Conservation (phyloP, 805 yeast genomes). For the Cyberlindnera maritima region DNA sequence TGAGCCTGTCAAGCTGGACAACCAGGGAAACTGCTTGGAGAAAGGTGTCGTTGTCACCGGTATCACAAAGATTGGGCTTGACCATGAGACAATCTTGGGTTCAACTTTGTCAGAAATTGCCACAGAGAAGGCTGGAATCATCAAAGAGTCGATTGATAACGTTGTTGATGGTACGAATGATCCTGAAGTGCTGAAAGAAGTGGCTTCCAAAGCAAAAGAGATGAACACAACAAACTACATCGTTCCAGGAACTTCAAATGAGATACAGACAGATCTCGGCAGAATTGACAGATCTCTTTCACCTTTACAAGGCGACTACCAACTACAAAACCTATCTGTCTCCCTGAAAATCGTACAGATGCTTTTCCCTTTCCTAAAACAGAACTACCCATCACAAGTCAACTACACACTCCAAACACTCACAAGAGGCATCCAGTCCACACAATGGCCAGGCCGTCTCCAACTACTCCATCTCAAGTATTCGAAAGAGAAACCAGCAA, state of each 20-base stretch:
- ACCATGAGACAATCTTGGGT: constrained; percentile 81
- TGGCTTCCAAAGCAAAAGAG: constrained; percentile 36
- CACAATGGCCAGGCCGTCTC: constrained; percentile 87
- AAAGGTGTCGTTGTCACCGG: constrained; percentile 59
- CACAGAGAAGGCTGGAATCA: constrained; percentile 80
- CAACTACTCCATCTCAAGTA: constrained; percentile 45
- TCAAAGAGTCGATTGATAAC: constrained; percentile 53
- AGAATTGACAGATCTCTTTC: constrained; percentile 32
- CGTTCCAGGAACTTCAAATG: constrained; percentile 11
- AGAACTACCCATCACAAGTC: constrained; percentile 23
- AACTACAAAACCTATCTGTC: constrained; percentile 62
- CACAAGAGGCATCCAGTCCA: constrained; percentile 47
- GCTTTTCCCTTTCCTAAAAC: constrained; percentile 25
- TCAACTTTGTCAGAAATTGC: constrained; percentile 65
- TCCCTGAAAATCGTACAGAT: constrained; percentile 57
- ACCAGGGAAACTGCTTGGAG: constrained; percentile 9
- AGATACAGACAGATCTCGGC: constrained; percentile 33
- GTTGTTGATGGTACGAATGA: constrained; percentile 73
- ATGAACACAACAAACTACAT: constrained; percentile 30
- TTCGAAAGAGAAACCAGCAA: constrained; percentile 21
- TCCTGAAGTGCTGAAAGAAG: constrained; percentile 44
- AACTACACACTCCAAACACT: constrained; percentile 37
- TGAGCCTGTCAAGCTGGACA: constrained; percentile 25
- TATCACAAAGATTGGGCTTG: constrained; percentile 82
- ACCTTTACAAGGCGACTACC: constrained; percentile 74